Base-by-base conservation (phyloP, 2,329 filamentous ascomycete species). In the Pyricularia grisea region DNA sequence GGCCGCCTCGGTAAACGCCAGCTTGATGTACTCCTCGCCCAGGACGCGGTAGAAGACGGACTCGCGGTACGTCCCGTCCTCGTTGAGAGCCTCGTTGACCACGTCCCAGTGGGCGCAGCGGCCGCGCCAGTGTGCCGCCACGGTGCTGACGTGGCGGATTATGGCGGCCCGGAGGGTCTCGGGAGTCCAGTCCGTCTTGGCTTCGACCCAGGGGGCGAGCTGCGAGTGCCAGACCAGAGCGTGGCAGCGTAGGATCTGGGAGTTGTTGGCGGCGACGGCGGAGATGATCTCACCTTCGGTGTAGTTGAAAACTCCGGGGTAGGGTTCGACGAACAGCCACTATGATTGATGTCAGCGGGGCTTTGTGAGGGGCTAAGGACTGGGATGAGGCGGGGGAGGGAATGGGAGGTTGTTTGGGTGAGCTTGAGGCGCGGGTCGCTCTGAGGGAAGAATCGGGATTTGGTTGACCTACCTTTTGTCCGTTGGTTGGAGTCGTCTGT, bases 51-150 rank as follows among this genome's bases (percentile, higher is more conserved):
- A 78, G 76, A 81, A 85, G 66, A 83, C 77, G 60, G 73, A 73
- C 65, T 77, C 72, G 68, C 81, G 77, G 72, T 75, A 79, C 0
- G 79, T 79, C 10, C 81, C 81, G 71, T 81, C 79, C 36, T 84
- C 82, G 70, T 83, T 80, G 71, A 84, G 77, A 7, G 79, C 81
- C 75, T 87, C 83, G 73, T 85, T 86, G 14, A 85, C 79, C 0
- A 86, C 84, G 70, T 86, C 84, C 82, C 82, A 85, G 31, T 78
- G 77, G 71, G 80, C 80, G 73, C 83, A 83, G 66, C 79, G 76
- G 67, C 80, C 78, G 70, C 77, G 78, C 74, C 79, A 84, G 73
- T 83, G 76, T 14, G 71, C 73, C 1, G 79, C 79, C 30, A 79
- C 80, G 70, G 79, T 76, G 58, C 80, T 81, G 70, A 86, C 80